phyloP scores from a whole-genome alignment of 2,329 filamentous ascomycete species.

The Aspergillus fumigatus region DNA sequence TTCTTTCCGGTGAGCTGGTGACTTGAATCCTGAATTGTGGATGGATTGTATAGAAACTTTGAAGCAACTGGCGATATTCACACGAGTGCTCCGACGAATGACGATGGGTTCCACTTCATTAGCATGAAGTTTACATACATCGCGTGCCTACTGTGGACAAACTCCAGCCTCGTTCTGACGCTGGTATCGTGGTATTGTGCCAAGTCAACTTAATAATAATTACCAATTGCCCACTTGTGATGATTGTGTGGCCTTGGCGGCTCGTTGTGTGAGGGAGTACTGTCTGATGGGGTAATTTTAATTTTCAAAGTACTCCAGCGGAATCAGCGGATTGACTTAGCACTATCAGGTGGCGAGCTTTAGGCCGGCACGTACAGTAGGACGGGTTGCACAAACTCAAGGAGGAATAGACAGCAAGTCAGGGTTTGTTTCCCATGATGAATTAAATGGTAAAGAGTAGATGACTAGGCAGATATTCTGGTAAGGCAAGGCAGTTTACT shows the following conservation, averaged over 20 bases:
- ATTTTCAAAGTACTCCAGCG: background rate
- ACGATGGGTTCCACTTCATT: background rate
- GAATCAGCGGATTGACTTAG: background rate
- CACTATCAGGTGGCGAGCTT: background rate
- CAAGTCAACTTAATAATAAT: background rate
- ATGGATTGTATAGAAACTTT: no score
- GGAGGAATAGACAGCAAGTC: background rate
- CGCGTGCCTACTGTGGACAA: background rate
- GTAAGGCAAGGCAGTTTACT: background rate
- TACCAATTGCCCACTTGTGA: background rate
- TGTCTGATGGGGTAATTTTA: background rate
- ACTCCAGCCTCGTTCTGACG: background rate
- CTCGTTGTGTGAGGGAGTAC: slow-evolving; percentile 7
- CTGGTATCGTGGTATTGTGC: background rate
- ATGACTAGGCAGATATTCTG: background rate
- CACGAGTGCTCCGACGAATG: background rate
- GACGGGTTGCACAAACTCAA: background rate
- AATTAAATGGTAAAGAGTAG: background rate
- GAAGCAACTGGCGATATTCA: background rate
- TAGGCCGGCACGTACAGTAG: background rate
- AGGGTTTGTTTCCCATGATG: background rate
- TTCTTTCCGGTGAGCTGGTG: background rate
- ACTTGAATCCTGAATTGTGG: no score
- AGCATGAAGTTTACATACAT: background rate
- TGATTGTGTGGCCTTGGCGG: slow-evolving; percentile 8